Conservation (phyloP, 441 rosid genomes). For the Eruca vesicaria region DNA sequence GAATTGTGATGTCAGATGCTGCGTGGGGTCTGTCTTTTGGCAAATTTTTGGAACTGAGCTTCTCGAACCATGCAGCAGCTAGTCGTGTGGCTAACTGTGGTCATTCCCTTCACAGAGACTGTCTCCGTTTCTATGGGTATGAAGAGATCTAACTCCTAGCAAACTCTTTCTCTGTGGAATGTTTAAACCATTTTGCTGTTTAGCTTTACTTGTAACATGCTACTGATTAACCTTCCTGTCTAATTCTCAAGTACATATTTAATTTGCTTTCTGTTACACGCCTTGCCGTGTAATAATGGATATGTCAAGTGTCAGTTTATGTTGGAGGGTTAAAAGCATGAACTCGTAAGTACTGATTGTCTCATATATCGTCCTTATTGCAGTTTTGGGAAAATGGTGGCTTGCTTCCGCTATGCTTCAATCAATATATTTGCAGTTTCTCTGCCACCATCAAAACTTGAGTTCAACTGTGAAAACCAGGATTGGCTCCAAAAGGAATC, state of each 20-base stretch:
- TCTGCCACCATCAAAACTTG: slow-evolving; percentile 68
- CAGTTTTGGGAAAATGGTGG: slow-evolving; percentile 77
- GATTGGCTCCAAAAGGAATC: slow-evolving; percentile 62
- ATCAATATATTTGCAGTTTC: slow-evolving; percentile 65
- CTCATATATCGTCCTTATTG: slow-evolving; percentile 25
- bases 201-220: neutral
- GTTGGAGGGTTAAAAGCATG: slow-evolving; percentile 18
- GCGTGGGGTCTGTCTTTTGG: slow-evolving; percentile 87
- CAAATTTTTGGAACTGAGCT: slow-evolving; percentile 82
- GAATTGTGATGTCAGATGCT: slow-evolving; percentile 83
- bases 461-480: slow-evolving; percentile 54
- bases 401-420: slow-evolving; percentile 81
- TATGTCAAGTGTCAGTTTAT: slow-evolving; percentile 2
- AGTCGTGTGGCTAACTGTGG: slow-evolving; percentile 87
- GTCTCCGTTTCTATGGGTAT: slow-evolving; percentile 89
- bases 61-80: slow-evolving; percentile 85
- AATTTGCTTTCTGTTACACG: neutral
- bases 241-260: slow-evolving; percentile 14
- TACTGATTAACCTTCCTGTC: neutral
- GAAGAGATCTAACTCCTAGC: slow-evolving; percentile 15
- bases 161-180: neutral
- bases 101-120: slow-evolving; percentile 86
- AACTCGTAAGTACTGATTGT: slow-evolving; percentile 25
- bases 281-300: neutral
- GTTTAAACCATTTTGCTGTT: neutral